Percentiles rank a stretch among this genome's conserved stretches.
phyloP scores from a whole-genome alignment of 108 stramenopile species.

The Craspedostauros australis region DNA sequence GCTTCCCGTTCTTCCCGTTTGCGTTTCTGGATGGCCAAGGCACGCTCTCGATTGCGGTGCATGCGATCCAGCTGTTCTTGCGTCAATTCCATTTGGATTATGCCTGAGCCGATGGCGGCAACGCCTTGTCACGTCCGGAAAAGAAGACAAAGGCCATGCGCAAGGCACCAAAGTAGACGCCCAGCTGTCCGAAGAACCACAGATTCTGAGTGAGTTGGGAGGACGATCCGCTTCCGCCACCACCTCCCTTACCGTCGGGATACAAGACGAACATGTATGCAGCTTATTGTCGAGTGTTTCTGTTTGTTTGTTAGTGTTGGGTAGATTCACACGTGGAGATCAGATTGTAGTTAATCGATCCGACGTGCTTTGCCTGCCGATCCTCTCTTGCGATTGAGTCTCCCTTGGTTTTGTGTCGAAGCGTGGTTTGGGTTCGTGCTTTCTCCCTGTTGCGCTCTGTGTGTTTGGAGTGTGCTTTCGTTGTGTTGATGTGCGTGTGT shows the following conservation, averaged over 20 bases:
- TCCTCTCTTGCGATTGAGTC: no score
- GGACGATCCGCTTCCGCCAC: constrained; percentile 21
- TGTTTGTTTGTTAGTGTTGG: no score
- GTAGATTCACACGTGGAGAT: no score
- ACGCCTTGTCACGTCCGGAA: constrained; percentile 28
- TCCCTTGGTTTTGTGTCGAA: no score
- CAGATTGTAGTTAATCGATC: no score
- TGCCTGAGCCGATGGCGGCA: constrained; percentile 3
- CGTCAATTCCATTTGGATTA: constrained; percentile 39
- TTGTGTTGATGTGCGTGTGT: no score
- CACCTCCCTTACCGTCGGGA: constrained; percentile 42
- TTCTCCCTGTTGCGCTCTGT: no score
- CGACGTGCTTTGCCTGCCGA: no score
- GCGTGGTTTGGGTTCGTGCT: no score
- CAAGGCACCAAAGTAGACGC: constrained; percentile 59
- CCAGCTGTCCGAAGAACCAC: constrained; percentile 71
- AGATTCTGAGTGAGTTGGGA: constrained; percentile 32
- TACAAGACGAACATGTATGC: constrained; percentile 68
- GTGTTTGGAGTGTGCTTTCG: no score
- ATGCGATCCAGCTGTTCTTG: constrained; percentile 71
- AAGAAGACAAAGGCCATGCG: constrained; percentile 71
- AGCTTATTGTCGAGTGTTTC: no score
- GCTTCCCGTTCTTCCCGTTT: constrained; percentile 8
- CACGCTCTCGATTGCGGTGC: constrained; percentile 63
- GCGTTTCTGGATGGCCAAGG: constrained; percentile 49